Evolutionary conservation across 2,329 filamentous ascomycete species (phyloP), one percentile per base, ranked within the genome.

Genomic region (Penicillium sp.): DNA sequence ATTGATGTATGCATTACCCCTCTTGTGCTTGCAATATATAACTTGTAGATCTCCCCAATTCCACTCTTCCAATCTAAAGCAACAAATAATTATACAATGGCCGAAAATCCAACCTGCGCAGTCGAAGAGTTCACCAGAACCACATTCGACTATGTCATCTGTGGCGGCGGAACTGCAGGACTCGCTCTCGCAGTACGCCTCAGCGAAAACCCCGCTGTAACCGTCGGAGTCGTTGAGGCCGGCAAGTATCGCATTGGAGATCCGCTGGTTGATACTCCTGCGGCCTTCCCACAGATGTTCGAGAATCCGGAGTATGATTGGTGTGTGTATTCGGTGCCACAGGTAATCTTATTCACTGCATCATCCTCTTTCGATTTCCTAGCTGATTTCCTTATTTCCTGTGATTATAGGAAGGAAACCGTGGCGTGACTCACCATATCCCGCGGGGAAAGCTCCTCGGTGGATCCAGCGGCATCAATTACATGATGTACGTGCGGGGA

Each of bases 91-190:
- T 8, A 46, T 35, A 51, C 9, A 31, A 52, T 43, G 48, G n/a
- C 48, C 2, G 40, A 55, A 52, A 46, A 34, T 24, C 39, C 57
- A 24, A 60, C 52, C 8, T 58, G 55, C 43, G 50, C 52, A 10
- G 32, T 60, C 14, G 57, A 58, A 20, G 59, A 61, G 24, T 61
- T 61, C 24, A 50, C 46, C 8, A 32, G 38, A 20, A 60, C 55
- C n/a, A 39, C 51, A 16, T 66, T 66, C 43, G 64, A 66, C 53
- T 66, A 61, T 32, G 54, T 82, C 47, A 66, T 84, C 54, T 69
- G 82, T 35, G 82, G 82, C 32, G 82, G 82, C n/a, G 82, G 81
- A 5, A 82, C 79, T 3, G 79, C 80, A 4, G 82, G 82, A 2
- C 69, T 82, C 9, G 73, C 70, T 1, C 71, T 84, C 22, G 65